These are phyloP conservation scores for Serpula lacrymans DNA, from an alignment of 768 basidiomycete genomes.

Conservation along the genomic window DNA sequence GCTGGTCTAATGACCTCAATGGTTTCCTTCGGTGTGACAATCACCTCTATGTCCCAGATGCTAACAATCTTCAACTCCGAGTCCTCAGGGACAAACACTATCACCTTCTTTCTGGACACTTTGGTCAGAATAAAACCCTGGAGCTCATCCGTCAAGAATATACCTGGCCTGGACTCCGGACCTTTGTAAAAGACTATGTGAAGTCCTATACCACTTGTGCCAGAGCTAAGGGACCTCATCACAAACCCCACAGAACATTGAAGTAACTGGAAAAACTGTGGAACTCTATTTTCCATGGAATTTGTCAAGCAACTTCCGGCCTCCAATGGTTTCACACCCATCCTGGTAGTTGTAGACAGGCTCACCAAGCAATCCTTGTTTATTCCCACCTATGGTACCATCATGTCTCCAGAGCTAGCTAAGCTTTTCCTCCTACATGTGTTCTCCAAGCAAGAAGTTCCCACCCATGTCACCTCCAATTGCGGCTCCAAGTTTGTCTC, in stretches of 20 bases:
- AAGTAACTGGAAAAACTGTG: background rate
- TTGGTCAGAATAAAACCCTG: slow-evolving; percentile 25
- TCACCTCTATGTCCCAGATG: slow-evolving; percentile 8
- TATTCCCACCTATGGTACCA: slow-evolving; percentile 9
- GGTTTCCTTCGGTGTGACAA: background rate
- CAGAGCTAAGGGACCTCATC: slow-evolving; percentile 22
- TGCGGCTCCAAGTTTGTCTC: slow-evolving; percentile 32
- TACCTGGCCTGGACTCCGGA: slow-evolving; percentile 6
- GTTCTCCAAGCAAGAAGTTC: slow-evolving; percentile 20
- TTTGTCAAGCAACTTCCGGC: slow-evolving; percentile 15
- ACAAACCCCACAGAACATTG: background rate
- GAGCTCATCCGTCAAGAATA: slow-evolving; percentile 10
- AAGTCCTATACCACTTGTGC: slow-evolving; percentile 30
- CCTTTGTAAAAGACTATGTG: slow-evolving; percentile 19
- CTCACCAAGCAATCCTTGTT: slow-evolving; percentile 23
- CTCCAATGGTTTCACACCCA: slow-evolving; percentile 14
- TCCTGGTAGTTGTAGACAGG: background rate
- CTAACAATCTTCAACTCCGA: slow-evolving; percentile 19
- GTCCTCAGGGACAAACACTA: slow-evolving; percentile 23
- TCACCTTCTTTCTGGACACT: slow-evolving; percentile 25
- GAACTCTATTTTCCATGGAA: slow-evolving; percentile 1
- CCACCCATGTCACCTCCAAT: too few relatives aligned
- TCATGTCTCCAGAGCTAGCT: slow-evolving; percentile 9
- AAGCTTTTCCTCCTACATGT: slow-evolving; percentile 10
- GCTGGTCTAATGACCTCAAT: slow-evolving; percentile 2